A percentile compares a stretch with the other conserved stretches of the same genome.
These are phyloP conservation scores for Schizothecium vesticola DNA, from an alignment of 495 filamentous ascomycete genomes.

Conservation along the genomic window DNA sequence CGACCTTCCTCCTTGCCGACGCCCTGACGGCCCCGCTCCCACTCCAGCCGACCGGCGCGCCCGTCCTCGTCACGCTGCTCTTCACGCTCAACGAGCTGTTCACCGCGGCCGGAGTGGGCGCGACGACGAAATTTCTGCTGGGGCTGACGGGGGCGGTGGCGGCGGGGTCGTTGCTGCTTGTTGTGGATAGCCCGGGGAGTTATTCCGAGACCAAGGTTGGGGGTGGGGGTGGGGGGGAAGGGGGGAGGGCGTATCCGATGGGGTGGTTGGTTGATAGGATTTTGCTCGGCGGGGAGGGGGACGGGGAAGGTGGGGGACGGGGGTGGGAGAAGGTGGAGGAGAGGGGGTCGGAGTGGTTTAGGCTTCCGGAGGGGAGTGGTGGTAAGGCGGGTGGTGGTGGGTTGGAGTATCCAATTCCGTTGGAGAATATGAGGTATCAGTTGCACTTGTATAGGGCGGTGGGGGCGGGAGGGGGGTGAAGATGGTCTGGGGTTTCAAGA, in stretches of 20 bases:
- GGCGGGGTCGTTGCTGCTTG: slow-evolving; percentile 63
- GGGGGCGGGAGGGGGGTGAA: slow-evolving; percentile 1
- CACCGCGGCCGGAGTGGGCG: slow-evolving; percentile 59
- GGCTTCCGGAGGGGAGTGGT: slow-evolving; percentile 45
- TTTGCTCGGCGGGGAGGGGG: slow-evolving; percentile 42
- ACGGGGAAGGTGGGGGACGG: slow-evolving; percentile 25
- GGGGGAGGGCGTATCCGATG: slow-evolving; percentile 79
- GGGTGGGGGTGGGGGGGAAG: slow-evolving; percentile 20
- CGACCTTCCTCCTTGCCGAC: slow-evolving; percentile 33
- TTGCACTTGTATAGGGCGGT: slow-evolving; percentile 64
- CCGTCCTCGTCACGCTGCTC: slow-evolving; percentile 68
- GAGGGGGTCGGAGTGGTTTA: slow-evolving; percentile 80
- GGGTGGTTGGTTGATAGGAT: slow-evolving; percentile 85
- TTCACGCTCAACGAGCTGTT: slow-evolving; percentile 99
- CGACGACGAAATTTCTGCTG: slow-evolving; percentile 70
- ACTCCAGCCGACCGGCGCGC: slow-evolving; percentile 28
- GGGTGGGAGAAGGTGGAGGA: slow-evolving; percentile 67
- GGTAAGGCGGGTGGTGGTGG: neutral
- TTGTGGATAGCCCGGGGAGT: slow-evolving; percentile 87
- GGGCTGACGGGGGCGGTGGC: slow-evolving; percentile 51
- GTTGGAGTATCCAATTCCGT: slow-evolving; percentile 71
- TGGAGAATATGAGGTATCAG: slow-evolving; percentile 95
- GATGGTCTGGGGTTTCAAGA: neutral
- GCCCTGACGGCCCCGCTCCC: slow-evolving; percentile 38
- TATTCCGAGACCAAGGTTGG: slow-evolving; percentile 73